Base-by-base conservation (phyloP, 2,329 filamentous ascomycete species). In the Colletotrichum spinosum region DNA sequence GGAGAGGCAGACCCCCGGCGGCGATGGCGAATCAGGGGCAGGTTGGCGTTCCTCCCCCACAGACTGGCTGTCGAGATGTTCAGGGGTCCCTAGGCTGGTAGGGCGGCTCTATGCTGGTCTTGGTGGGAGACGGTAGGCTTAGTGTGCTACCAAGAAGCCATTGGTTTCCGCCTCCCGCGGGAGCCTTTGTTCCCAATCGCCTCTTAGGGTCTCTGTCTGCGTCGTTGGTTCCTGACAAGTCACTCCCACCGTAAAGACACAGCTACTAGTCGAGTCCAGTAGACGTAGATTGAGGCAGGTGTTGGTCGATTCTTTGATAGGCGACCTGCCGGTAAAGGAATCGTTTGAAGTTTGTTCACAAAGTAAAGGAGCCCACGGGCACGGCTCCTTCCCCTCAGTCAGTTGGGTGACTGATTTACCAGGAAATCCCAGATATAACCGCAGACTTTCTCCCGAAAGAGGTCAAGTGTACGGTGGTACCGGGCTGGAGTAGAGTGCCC, bases 71-170 rank as follows among this genome's bases (percentile, higher is more conserved):
- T 49, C 33, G n/a, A 15, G 35, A n/a, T 11, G 9, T 42, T 48
- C 63, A 66, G 63, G 63, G 63, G 59, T 66, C 63, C 59, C 63
- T 65, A 53, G 41, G 41, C 25, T 13, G 44, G 39, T 48, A 65
- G 52, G 58, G 63, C 63, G 58, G 52, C 41, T 63, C 15, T 4
- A n/a, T 12, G 52, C 56, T 65, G 61, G 58, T 45, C 57, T 46
- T 46, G 51, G 60, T 54, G 49, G 45, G 39, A 34, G 57, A 15
- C 15, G 34, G 11, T 7, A 44, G 42, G 25, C 25, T 55, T 66
- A n/a, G 48, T 39, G 42, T 55, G 11, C 35, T 4, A 65, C 42
- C 53, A 53, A 37, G 52, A 37, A 63, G 25, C 48, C 37, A 54
- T 59, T 46, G 61, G 15, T 50, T 35, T 50, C 57, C 51, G 50